Evolutionary conservation across 2,329 filamentous ascomycete genomes (phyloP), one percentile per base, ranked within the genome.

Genomic region (Pseudogymnoascus sp.): DNA sequence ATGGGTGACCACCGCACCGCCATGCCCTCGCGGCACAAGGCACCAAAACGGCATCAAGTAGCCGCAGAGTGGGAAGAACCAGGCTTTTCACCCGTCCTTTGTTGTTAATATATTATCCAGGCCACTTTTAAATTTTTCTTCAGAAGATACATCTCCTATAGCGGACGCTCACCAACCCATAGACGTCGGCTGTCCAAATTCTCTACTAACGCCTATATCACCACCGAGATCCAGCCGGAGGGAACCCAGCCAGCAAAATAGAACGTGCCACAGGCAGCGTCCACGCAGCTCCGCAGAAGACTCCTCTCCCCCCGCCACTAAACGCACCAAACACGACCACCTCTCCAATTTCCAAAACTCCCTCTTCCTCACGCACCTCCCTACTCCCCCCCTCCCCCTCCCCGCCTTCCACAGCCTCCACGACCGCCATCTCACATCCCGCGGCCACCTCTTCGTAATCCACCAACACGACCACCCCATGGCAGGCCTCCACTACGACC

Each of bases 391-490:
- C 2, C 50, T 35, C 5, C 50, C 50, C 28, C n/a, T 22, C 16
- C 10, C 10, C 50, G 28, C 50, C 28, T 56, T 56, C 28, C 28
- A 56, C 28, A 14, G 16, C 50, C 50, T 56, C 28, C 50, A 56
- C 28, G 33, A 19, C 6, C 28, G 28, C 50, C 16, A 56, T 14
- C 50, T 56, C 50, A 56, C 50, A 33, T 56, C 50, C n/a, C 50
- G 28, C 16, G 79, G 79, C 16, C 75, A 78, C 7, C 84, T 87
- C 71, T 90, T 90, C 70, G 83, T 90, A 61, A 80, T 90, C 38
- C 87, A 90, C 72, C 87, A 91, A 70, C 87, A 91, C 71, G 87
- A 89, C 70, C 88, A 90, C 70, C 88, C 88, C 1, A 72, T 89
- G 46, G 86, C 88, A 8, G 87, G 88, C 24, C 80, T 81, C 1